phyloP scores from a whole-genome alignment of 164 flowering plant species.

The Berberis thunbergii region DNA sequence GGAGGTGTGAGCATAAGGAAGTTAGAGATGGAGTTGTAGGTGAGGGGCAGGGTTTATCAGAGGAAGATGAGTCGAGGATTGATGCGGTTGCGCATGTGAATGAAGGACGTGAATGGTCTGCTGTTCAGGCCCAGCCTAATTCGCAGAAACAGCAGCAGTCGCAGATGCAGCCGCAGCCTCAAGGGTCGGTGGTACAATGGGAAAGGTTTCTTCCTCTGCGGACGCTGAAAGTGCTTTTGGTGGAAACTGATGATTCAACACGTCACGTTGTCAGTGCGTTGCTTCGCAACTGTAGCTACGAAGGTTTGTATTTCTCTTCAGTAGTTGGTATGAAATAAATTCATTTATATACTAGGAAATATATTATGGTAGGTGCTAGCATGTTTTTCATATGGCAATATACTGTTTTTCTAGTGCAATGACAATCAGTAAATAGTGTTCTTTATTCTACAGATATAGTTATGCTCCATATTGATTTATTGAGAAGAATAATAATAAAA shows the following conservation, averaged over 20 bases:
- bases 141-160: neutral
- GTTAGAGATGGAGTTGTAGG: slow-evolving; percentile 31
- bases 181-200: slow-evolving; percentile 44
- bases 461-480: no score
- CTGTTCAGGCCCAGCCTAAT: slow-evolving; percentile 10
- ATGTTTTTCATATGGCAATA: no score
- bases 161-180: slow-evolving; percentile 30
- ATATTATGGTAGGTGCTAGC: no score
- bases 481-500: no score
- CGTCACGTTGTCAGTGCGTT: slow-evolving; percentile 58
- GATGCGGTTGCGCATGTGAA: slow-evolving; percentile 18
- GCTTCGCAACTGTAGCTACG: slow-evolving; percentile 59
- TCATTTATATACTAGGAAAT: no score
- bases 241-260: slow-evolving; percentile 61
- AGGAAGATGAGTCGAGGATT: slow-evolving; percentile 37
- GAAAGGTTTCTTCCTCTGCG: slow-evolving; percentile 53
- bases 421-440: no score
- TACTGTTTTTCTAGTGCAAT: no score
- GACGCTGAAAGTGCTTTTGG: slow-evolving; percentile 46
- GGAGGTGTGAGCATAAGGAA: slow-evolving; percentile 26
- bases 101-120: slow-evolving; percentile 9
- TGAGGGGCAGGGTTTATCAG: slow-evolving; percentile 34
- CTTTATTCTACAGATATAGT: no score
- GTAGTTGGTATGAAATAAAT: no score
- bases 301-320: slow-evolving; percentile 30